A percentile compares a stretch with the other conserved stretches of the same genome.
phyloP scores from a whole-genome alignment of 768 basidiomycete genomes.

The Kondoa subrosea region DNA sequence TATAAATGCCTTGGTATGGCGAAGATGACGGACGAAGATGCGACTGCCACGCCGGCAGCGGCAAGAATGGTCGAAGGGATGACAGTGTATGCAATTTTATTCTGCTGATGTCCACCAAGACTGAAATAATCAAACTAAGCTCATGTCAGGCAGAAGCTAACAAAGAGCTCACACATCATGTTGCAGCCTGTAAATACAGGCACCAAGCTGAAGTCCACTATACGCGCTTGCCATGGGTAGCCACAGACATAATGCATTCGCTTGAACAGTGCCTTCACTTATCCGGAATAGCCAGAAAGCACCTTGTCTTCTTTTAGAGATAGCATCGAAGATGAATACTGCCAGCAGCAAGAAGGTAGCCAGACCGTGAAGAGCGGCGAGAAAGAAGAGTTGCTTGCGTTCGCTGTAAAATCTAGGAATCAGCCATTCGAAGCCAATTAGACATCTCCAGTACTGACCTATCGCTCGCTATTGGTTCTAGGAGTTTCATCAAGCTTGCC shows the following conservation, averaged over 20 bases:
- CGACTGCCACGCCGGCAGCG: neutral
- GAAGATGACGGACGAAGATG: neutral
- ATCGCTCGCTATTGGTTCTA: neutral
- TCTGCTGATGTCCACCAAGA: no score
- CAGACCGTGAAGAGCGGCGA: neutral
- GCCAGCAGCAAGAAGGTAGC: neutral
- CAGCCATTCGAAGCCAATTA: neutral
- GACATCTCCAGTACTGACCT: neutral
- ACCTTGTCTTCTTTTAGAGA: neutral
- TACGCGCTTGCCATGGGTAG: no score
- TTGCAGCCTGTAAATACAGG: no score
- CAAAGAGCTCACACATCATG: no score
- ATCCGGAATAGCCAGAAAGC: neutral
- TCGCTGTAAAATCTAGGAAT: neutral
- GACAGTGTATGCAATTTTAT: no score
- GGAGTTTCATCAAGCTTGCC: neutral
- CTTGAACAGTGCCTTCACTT: no score
- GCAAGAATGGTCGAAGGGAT: no score
- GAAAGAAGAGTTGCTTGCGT: neutral
- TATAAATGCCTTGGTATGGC: no score
- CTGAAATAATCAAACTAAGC: no score
- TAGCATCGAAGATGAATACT: neutral
- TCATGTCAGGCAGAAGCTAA: no score
- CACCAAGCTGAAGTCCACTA: no score
- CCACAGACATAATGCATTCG: no score